phyloP scores from a whole-genome alignment of 73 alveolate genomes.

The Effrenium voratum region DNA sequence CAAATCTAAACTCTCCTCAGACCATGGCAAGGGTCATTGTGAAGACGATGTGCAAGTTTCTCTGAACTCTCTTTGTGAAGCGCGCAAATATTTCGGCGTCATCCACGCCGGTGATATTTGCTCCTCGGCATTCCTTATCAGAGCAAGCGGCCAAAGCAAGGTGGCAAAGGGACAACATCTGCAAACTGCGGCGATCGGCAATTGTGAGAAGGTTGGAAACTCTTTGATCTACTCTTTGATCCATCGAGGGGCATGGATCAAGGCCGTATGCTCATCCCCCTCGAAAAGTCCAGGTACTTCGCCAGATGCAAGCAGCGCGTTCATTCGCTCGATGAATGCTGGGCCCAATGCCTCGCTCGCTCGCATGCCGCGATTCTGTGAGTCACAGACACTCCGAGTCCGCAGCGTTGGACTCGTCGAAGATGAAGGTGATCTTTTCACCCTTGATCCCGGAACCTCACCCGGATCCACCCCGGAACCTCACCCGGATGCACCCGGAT shows the following conservation, averaged over 20 bases:
- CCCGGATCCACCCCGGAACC: not conserved
- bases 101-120: slow-evolving; percentile 98
- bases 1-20: not conserved
- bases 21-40: slow-evolving; percentile 96
- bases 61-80: slow-evolving; percentile 98
- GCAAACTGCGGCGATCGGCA: too few species aligned
- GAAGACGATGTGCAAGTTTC: slow-evolving; percentile 99
- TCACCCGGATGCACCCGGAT: too few species aligned
- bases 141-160: not conserved
- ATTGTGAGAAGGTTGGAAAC: too few species aligned
- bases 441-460: slow-evolving; percentile 96
- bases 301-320: slow-evolving; percentile 99
- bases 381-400: not conserved
- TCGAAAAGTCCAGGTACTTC: slow-evolving; percentile 99
- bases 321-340: slow-evolving; percentile 99
- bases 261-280: slow-evolving; percentile 99
- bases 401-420: slow-evolving; percentile 99
- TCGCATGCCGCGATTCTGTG: not conserved
- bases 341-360: slow-evolving; percentile 96
- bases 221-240: too few species aligned
- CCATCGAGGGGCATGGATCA: slow-evolving; percentile 96
- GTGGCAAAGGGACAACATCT: too few species aligned
- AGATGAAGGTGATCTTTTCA: slow-evolving; percentile 99
- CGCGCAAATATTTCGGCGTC: slow-evolving; percentile 98
- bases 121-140: slow-evolving; percentile 95